Evolutionary conservation across 208 protist species (phyloP).

Genomic region (Leishmania aethiopica): DNA sequence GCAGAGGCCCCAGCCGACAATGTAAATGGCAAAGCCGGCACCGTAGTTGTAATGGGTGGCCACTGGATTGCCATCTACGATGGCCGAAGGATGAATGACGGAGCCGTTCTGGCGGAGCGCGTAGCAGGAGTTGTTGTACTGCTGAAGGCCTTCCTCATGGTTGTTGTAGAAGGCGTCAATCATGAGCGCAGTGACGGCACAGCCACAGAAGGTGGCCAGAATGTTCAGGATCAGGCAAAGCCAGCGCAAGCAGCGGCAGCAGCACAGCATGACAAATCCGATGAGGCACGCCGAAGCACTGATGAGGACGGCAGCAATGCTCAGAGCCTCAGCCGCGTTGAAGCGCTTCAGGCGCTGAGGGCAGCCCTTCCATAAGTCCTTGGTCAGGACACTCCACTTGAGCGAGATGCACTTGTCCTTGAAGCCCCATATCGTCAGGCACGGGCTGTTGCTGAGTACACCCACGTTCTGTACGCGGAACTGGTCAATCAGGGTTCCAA

Average conservation of each 20-base stretch:
- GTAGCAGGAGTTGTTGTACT: constrained; percentile 7
- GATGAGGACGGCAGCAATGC: constrained; percentile 40
- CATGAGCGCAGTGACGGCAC: constrained; percentile 40
- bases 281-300: constrained; percentile 31
- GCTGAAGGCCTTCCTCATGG: neutral
- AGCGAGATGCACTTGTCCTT: constrained; percentile 52
- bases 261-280: constrained; percentile 49
- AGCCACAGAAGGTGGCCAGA: constrained; percentile 27
- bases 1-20: constrained; percentile 44
- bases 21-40: constrained; percentile 45
- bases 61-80: neutral
- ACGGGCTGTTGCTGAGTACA: constrained; percentile 34
- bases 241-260: constrained; percentile 48
- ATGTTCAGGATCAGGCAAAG: constrained; percentile 39
- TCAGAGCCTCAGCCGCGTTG: constrained; percentile 41
- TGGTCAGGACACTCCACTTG: constrained; percentile 12
- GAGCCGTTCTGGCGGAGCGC: neutral
- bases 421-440: constrained; percentile 56
- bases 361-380: constrained; percentile 27
- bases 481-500: constrained; percentile 54
- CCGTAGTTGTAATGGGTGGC: constrained; percentile 41
- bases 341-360: constrained; percentile 34
- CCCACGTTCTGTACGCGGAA: constrained; percentile 31
- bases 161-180: constrained; percentile 34
- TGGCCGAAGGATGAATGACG: neutral